A percentile compares a stretch with the other conserved stretches of the same genome.
Evolutionary conservation across 2,329 filamentous ascomycete genomes (phyloP).

Genomic region (Stylonectria norvegica): DNA sequence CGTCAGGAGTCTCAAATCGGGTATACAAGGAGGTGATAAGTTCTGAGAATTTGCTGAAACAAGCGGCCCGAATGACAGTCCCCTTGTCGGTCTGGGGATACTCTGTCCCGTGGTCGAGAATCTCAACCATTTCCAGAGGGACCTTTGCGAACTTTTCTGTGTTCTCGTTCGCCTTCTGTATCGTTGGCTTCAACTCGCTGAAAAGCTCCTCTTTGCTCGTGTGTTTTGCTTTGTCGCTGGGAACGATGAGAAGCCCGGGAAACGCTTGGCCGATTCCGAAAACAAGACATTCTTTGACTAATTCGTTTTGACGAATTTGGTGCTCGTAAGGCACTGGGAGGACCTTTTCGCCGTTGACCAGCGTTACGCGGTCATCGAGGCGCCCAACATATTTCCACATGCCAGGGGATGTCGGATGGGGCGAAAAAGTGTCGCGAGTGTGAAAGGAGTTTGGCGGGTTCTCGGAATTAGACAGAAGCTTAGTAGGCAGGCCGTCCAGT

Average conservation of each 20-base stretch:
- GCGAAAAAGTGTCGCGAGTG: conserved; percentile 43
- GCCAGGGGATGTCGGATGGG: conserved; percentile 39
- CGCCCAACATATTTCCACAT: conserved; percentile 46
- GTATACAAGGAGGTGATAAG: conserved; percentile 43
- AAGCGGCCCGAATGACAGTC: conserved; percentile 49
- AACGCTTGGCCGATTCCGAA: conserved; percentile 53
- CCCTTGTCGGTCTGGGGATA: conserved; percentile 53
- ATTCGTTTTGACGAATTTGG: conserved; percentile 47
- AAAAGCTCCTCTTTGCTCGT: conserved; percentile 45
- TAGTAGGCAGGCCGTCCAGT: conserved; percentile 36
- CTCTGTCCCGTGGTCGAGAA: conserved; percentile 41
- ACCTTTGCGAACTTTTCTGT: conserved; percentile 53
- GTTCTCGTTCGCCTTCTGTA: conserved; percentile 48
- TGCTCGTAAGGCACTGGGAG: conserved; percentile 49
- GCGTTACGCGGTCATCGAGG: conserved; percentile 43
- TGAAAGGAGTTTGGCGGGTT: conserved; percentile 43
- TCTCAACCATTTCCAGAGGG: conserved; percentile 48
- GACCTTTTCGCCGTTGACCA: conserved; percentile 49
- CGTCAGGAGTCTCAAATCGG: conserved; percentile 11
- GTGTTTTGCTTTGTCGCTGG: conserved; percentile 40
- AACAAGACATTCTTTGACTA: conserved; percentile 54
- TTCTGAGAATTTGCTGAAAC: conserved; percentile 43
- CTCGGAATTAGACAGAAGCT: conserved; percentile 34
- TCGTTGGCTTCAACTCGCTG: conserved; percentile 44
- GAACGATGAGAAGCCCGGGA: conserved; percentile 53